Evolutionary conservation across 768 basidiomycete species (phyloP).

Genomic region (Polyporus arcularius): DNA sequence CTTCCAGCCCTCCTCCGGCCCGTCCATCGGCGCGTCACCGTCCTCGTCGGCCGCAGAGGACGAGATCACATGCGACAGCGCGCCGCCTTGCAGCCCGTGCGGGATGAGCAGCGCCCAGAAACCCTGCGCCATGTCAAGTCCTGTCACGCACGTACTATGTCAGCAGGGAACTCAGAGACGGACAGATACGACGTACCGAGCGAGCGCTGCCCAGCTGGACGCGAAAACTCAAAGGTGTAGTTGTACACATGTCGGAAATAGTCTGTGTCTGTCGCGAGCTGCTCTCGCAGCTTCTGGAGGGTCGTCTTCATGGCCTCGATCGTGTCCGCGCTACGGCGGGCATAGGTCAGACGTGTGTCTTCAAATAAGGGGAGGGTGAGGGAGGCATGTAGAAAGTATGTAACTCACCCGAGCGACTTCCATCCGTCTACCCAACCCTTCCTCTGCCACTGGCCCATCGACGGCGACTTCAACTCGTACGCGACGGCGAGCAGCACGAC

Average conservation of each 20-base stretch:
- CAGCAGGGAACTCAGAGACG: neutral
- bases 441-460: conserved; percentile 69
- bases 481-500: conserved; percentile 82
- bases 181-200: conserved; percentile 50
- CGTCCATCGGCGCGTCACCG: conserved; percentile 43
- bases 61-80: conserved; percentile 46
- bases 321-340: conserved; percentile 57
- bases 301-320: conserved; percentile 59
- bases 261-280: conserved; percentile 60
- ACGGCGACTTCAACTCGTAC: conserved; percentile 75
- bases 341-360: neutral
- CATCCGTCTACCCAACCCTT: conserved; percentile 82
- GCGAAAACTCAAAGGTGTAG: conserved; percentile 80
- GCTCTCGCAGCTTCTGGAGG: conserved; percentile 55
- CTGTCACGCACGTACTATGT: conserved; percentile 34
- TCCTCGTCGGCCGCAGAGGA: conserved; percentile 44
- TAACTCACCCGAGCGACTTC: conserved; percentile 66
- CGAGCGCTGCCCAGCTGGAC: conserved; percentile 75
- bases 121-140: conserved; percentile 67
- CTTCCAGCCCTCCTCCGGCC: conserved; percentile 60
- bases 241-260: conserved; percentile 82
- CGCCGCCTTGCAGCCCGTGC: conserved; percentile 67
- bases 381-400: neutral
- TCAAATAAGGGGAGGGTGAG: neutral
- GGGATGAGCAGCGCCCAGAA: conserved; percentile 81